phyloP scores from a whole-genome alignment of 23 red algal species.

The Gracilariopsis chorda region DNA sequence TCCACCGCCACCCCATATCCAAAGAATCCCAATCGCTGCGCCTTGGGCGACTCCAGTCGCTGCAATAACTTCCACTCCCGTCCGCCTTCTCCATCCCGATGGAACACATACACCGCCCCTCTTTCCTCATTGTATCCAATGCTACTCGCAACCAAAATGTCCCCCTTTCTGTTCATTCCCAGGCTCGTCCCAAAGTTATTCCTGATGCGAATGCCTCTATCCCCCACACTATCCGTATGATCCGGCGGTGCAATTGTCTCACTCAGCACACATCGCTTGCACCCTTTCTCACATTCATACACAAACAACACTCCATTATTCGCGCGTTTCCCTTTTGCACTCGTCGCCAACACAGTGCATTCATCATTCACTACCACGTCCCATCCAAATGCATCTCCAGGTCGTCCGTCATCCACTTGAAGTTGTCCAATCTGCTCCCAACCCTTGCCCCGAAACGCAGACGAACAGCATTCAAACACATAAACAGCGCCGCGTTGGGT shows the following conservation, averaged over 20 bases:
- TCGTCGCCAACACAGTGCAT: not conserved
- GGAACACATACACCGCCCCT: constrained; percentile 58
- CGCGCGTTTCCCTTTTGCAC: constrained; percentile 28
- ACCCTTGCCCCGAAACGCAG: no score
- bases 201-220: constrained; percentile 62
- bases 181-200: constrained; percentile 76
- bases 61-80: constrained; percentile 29
- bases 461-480: constrained; percentile 10
- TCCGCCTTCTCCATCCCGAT: not conserved
- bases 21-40: constrained; percentile 51
- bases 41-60: constrained; percentile 36
- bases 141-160: constrained; percentile 28
- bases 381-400: constrained; percentile 53
- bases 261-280: not conserved
- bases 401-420: not conserved
- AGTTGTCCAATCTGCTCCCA: constrained; percentile 17
- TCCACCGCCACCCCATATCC: constrained; percentile 55
- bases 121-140: constrained; percentile 50
- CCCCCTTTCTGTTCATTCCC: constrained; percentile 3
- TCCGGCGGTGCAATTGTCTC: constrained; percentile 24
- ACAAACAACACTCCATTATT: constrained; percentile 48
- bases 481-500: constrained; percentile 36
- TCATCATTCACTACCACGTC: constrained; percentile 13
- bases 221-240: constrained; percentile 36
- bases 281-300: constrained; percentile 8